Conservation (phyloP, 768 basidiomycete species). For the Nidularia sp. region DNA sequence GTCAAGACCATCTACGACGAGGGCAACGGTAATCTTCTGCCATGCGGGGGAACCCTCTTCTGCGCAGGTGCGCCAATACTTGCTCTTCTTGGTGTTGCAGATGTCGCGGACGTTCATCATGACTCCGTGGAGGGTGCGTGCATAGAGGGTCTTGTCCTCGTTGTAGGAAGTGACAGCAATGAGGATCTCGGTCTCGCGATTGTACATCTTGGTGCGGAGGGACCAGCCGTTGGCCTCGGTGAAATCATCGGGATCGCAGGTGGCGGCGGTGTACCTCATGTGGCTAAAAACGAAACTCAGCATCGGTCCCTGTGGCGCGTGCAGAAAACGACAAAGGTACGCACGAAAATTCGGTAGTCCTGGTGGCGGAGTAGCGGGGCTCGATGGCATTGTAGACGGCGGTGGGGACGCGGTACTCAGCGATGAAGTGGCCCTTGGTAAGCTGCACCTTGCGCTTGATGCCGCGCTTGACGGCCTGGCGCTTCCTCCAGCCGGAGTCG, state of each 20-base stretch:
- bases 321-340: background rate
- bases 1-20: conserved; percentile 85
- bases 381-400: conserved; percentile 76
- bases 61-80: conserved; percentile 75
- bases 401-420: conserved; percentile 78
- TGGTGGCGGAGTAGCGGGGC: conserved; percentile 60
- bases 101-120: conserved; percentile 95
- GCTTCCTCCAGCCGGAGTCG: conserved; percentile 55
- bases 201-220: conserved; percentile 71
- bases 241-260: conserved; percentile 84
- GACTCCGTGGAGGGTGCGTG: conserved; percentile 84
- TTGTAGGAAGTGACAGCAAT: conserved; percentile 92
- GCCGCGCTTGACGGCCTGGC: conserved; percentile 79
- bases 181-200: conserved; percentile 80
- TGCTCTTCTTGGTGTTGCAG: conserved; percentile 86
- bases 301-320: background rate
- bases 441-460: conserved; percentile 88
- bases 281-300: conserved; percentile 35
- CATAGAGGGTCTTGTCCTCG: conserved; percentile 79
- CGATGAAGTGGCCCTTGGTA: conserved; percentile 83
- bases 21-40: conserved; percentile 82
- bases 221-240: conserved; percentile 69
- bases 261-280: conserved; percentile 87
- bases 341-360: conserved; percentile 80
- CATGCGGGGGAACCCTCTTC: conserved; percentile 77